Conservation (phyloP, 2,329 filamentous ascomycete species). For the Trichophyton rubrum region DNA sequence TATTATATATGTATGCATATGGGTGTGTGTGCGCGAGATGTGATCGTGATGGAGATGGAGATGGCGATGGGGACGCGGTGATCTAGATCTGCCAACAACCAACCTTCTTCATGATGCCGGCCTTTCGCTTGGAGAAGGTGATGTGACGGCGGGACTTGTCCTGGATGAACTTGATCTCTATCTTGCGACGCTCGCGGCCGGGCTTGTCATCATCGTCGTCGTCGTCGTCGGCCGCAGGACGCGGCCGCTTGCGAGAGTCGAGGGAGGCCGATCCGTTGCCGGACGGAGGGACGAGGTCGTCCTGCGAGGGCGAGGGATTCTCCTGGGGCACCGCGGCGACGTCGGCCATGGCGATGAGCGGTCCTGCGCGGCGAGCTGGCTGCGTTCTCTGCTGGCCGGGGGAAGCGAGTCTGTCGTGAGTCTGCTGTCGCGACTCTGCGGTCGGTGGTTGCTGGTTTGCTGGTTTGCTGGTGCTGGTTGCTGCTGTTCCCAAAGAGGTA, state of each 20-base stretch:
- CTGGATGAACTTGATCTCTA: constrained; percentile 99
- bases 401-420: too few relatives aligned
- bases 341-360: constrained; percentile 52
- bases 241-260: constrained; percentile 75
- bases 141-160: constrained; percentile 99
- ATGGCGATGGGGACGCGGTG: neutral
- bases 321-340: constrained; percentile 67
- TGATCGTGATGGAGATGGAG: too few relatives aligned
- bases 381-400: too few relatives aligned
- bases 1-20: neutral
- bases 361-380: neutral
- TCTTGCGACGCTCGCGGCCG: constrained; percentile 95
- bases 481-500: constrained; percentile 32
- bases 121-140: constrained; percentile 99
- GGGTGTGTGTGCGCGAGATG: neutral
- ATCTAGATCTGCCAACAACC: constrained; percentile 9
- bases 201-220: constrained; percentile 98
- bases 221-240: constrained; percentile 71
- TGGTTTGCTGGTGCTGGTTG: neutral
- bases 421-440: too few relatives aligned
- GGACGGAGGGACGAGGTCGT: constrained; percentile 52
- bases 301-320: constrained; percentile 61
- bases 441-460: too few relatives aligned
- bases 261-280: constrained; percentile 55
- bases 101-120: constrained; percentile 99